Evolutionary conservation across 2,329 filamentous ascomycete species (phyloP), one percentile per base, ranked within the genome.

Genomic region (Penicillium sp.): DNA sequence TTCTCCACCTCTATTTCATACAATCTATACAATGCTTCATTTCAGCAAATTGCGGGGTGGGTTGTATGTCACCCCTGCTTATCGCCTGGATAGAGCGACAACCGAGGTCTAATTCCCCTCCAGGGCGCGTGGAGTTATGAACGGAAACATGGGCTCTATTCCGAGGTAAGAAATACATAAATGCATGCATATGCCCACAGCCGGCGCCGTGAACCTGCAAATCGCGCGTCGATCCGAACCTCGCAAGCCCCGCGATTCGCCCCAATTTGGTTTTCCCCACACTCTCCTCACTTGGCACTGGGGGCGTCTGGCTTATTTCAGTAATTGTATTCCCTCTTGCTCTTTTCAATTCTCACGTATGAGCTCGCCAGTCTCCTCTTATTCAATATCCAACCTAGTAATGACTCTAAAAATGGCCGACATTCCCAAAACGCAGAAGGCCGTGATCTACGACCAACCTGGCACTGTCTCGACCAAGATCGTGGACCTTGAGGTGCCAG

Each of bases 401-500:
- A n/a, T n/a, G 34, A n/a, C n/a, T 36, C n/a, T 21, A 16, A 40
- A 6, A 40, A 40, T 40, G 38, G 38, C 16, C 38, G 59, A 78
- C 31, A 75, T 82, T 22, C 80, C 86, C 4, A 79, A 81, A 64
- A 86, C 81, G 57, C 83, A 87, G 71, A 88, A 86, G 72, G 86
- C 85, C 36, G 71, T 75, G 54, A 75, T 89, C 54, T 89, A 87
- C 66, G 85, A 88, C 72, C 81, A 85, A 65, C 86, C 86, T 0
- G 86, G 86, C 46, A 80, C 77, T 3, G 79, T 88, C 56, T 87
- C 84, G 2, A 87, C 85, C 7, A 86, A 87, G 69, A 73, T 88
- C 44, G 81, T 83, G 54, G 83, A 84, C 55, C 70, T 88, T 45
- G 84, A 88, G 60, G 85, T 83, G 38, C 86, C 86, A 2, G 83